Percentiles rank a stretch among this genome's conserved stretches.
Evolutionary conservation across 768 basidiomycete species (phyloP).

Genomic region (Phylloporus sp.): DNA sequence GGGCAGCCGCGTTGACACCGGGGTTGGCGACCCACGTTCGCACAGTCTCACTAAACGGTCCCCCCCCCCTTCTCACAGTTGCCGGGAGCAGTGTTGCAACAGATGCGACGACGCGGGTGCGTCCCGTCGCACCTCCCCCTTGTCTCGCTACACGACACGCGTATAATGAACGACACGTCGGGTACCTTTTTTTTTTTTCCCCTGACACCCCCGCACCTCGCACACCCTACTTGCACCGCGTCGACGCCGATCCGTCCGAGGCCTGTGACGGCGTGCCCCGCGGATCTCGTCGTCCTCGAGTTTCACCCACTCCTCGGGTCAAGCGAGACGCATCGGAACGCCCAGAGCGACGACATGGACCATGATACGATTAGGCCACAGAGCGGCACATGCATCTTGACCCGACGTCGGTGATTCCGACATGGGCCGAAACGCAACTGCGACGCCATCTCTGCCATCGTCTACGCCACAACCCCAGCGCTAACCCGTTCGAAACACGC

Average conservation of each 20-base stretch:
- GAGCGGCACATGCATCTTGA: neutral
- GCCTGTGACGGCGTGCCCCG: too few species aligned
- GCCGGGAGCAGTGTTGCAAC: neutral
- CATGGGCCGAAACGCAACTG: conserved; percentile 1
- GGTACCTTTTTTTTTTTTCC: too few species aligned
- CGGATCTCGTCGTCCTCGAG: too few species aligned
- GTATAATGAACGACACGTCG: too few species aligned
- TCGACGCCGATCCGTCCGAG: too few species aligned
- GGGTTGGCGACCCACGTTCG: neutral
- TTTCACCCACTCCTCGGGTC: too few species aligned
- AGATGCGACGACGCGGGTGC: neutral
- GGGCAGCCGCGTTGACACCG: neutral
- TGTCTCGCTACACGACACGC: neutral
- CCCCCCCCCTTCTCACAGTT: neutral
- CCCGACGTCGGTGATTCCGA: neutral
- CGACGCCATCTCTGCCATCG: conserved; percentile 2
- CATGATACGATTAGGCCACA: neutral
- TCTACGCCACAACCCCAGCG: neutral
- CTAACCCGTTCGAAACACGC: neutral
- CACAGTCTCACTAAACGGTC: neutral
- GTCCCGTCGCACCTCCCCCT: neutral
- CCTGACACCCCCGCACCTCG: too few species aligned
- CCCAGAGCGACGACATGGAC: neutral
- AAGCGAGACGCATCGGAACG: too few species aligned
- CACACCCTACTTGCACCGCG: too few species aligned